Percentiles rank a stretch among this genome's conserved stretches.
Evolutionary conservation across 2,329 filamentous ascomycete genomes (phyloP).

Genomic region (Calycina marina): DNA sequence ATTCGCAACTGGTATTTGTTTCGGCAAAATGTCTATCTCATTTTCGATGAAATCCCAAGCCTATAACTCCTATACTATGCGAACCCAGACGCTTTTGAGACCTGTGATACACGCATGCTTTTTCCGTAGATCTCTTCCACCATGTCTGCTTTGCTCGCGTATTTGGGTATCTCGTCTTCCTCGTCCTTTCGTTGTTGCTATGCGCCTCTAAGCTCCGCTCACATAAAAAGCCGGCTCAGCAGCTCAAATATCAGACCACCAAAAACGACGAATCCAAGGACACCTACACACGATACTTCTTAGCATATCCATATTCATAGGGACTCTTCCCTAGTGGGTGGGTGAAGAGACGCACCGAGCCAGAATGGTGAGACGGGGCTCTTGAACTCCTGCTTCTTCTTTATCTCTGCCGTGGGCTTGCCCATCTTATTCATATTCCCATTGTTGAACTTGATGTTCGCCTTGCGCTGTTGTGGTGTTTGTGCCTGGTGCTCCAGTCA

Average conservation of each 20-base stretch:
- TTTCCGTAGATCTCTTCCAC: too few relatives aligned
- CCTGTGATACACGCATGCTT: too few relatives aligned
- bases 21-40: too few relatives aligned
- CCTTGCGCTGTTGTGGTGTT: constrained; percentile 70
- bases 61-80: too few relatives aligned
- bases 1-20: too few relatives aligned
- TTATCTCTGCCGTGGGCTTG: constrained; percentile 51
- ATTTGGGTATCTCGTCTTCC: too few relatives aligned
- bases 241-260: constrained; percentile 25
- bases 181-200: background rate
- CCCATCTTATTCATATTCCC: constrained; percentile 60
- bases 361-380: constrained; percentile 49
- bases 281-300: background rate
- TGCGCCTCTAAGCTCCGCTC: constrained; percentile 1
- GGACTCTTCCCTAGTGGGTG: too few relatives aligned
- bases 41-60: too few relatives aligned
- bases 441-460: constrained; percentile 66
- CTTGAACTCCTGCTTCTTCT: constrained; percentile 36
- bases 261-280: constrained; percentile 22
- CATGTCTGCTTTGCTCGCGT: too few relatives aligned
- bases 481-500: constrained; percentile 42
- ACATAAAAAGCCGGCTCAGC: constrained; percentile 21
- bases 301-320: too few relatives aligned
- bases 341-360: constrained; percentile 47
- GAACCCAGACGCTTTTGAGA: too few relatives aligned